Base-by-base conservation (phyloP, 2,329 filamentous ascomycete genomes). In the Ceratocystis eucalypticola region DNA sequence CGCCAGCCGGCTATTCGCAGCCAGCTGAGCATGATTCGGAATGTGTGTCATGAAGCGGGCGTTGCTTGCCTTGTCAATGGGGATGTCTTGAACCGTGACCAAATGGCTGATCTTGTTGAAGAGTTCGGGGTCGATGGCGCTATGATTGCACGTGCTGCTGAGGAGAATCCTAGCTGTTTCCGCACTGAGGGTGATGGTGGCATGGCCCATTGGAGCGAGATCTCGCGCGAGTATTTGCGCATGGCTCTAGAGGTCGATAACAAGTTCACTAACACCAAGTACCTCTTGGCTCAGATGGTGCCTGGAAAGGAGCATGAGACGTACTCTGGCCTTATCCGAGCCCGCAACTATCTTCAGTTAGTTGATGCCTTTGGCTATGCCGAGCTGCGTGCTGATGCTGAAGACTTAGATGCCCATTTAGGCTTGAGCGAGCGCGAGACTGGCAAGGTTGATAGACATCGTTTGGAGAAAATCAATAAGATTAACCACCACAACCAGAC, bases 51-150 rank as follows among this genome's bases (percentile, higher is more conserved):
- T 69, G 86, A 91, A 70, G 86, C 86, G 10, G 93, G 93, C 33
- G 91, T 99, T 1, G 91, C 93, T 7, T 96, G 93, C 73, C 77
- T 97, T 50, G 92, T 97, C 86, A 99, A 99, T 73, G 94, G 94
- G 61, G 94, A 99, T 72, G 91, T 99, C 0, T 84, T 82, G 65
- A 84, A 80, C 46, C 84, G 89, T 65, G 88, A 90, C 63, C 80
- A 96, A 68, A 93, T 86, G 0, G 73, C 88, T 6, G 74, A 79
- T 68, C 80, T 99, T 5, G 87, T 91, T 69, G 72, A 82, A 30
- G 88, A 96, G 74, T 96, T 84, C 73, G 87, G 86, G n/a, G 89
- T 88, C 5, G 92, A 97, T 72, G 93, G 92, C 5, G 94, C 90
- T 68, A 99, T 99, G 94, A 97, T 99, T 72, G 94, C 94, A 8